Evolutionary conservation across 2,329 filamentous ascomycete species (phyloP), one percentile per base, ranked within the genome.

Genomic region (Colletotrichum lini): DNA sequence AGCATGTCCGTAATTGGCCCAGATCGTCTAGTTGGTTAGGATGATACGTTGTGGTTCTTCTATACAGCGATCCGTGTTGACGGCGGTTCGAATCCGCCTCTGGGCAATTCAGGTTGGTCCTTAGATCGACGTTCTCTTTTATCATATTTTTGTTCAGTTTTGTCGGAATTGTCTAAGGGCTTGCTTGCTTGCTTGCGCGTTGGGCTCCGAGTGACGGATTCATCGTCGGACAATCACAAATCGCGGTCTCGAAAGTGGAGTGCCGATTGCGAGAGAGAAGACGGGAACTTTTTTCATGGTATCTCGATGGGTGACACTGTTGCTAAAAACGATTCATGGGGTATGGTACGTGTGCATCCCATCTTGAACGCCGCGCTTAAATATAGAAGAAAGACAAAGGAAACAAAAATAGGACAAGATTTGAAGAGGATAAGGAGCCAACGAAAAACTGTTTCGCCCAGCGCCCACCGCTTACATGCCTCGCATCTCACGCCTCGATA

Each of bases 401-500:
- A 54, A 38, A 38, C 35, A 38, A 9, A 38, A 10, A 38, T 10
- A 10, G 35, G 9, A 38, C 35, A 38, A 38, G 8, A 10, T 38
- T 38, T 38, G 35, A 57, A 21, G 23, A 65, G 26, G 8, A 5
- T 16, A n/a, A 57, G 13, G 15, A 12, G 40, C 35, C 23, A 61
- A 12, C 4, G 44, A 54, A 54, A 18, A 38, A 18, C 3, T 3
- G 5, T n/a, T n/a, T 12, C 26, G 10, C n/a, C 40, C n/a, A 8
- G 40, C 13, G 69, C 49, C 72, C 54, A 50, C 18, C 16, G 18
- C n/a, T n/a, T 13, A 35, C 12, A 15, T 1, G 26, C 15, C 75
- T 77, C 63, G 18, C 1, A 35, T 23, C 75, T 77, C 63, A 78
- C 45, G 80, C 77, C 61, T 81, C 83, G 13, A 84, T 72, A 2